Base-by-base conservation (phyloP, 495 filamentous ascomycete species). In the Aspergillus homomorphus region DNA sequence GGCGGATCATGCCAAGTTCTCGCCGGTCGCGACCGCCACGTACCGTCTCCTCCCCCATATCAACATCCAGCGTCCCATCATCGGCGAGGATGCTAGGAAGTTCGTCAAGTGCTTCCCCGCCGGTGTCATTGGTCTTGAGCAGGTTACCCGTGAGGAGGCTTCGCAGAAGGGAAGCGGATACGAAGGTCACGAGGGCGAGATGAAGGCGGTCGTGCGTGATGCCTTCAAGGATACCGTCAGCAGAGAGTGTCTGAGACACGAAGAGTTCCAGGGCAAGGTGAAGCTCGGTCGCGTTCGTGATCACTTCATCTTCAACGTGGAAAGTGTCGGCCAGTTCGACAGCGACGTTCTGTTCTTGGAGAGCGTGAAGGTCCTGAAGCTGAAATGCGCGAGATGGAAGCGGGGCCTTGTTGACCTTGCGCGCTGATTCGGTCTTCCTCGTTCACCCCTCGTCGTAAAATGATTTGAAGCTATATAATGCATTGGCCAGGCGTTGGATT, bases 1-100 rank as follows among this genome's bases (percentile, higher is more conserved):
- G 16, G 87, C 86, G 56, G 94, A 98, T 75, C 95, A 99, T 73
- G 89, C 95, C 49, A 99, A 99, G 70, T 99, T 93, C 80, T 96
- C 90, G 1, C 95, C 95, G 24, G 95, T 99, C 19, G 92, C 93
- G 4, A 96, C 95, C 0, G 93, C 94, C 9, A 86, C 86, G 42
- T 99, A 99, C 75, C 84, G 95, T 18, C 80, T 99, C 9, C 68
- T 99, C 62, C 95, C 95, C 1, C 83, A 85, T 48, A 98, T 99
- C 67, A 78, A 81, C 19, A 97, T 98, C 65, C 68, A 77, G 43
- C 77, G 80, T 57, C 93, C 95, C 18, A 96, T 99, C 53, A 66
- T 94, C 1, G 94, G 92, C 6, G 78, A 77, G 1, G 90, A 96
- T 62, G 95, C 95, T 22, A 83, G 86, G 66, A 95, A 96, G 70